Evolutionary conservation across 1,284 basidiomycete species (phyloP), one percentile per base, ranked within the genome.

Genomic region (Mycena citricolor): DNA sequence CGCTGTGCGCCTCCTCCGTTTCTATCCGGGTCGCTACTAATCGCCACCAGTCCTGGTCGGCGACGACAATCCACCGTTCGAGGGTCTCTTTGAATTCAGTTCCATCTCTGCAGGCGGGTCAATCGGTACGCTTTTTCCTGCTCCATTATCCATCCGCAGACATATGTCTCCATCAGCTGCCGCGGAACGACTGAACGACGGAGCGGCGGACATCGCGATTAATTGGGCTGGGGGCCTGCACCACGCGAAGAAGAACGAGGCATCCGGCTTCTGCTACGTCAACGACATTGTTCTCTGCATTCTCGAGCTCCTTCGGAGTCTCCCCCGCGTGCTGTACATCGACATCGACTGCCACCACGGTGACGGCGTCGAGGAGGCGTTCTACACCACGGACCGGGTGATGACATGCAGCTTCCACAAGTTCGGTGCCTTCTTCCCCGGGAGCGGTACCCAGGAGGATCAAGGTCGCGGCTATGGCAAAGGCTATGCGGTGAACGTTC

Each of bases 271-370:
- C 70, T 98, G 94, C 74, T 98, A 97, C 69, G 84, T 97, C 65
- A 98, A 99, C 67, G 94, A 95, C 64, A 97, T 95, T 61, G 91
- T 95, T 1, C 81, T 95, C 31, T 83, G 83, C 20, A 93, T 94
- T 32, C 76, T 97, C 30, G 93, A 97, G 66, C 80, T 97, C 11
- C 71, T 95, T 11, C 79, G 90, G 56, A 81, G 71, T 37, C 83
- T 81, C 59, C 81, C 90, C 0, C 87, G 97, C 44, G 94, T 99
- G 2, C 73, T 99, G 19, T 99, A 99, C 66, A 90, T 99, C 62
- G 95, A 99, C 66, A 95, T 99, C 45, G 95, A 99, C 66, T 93
- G 94, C 44, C 95, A 98, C 64, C 95, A 99, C 59, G 95, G 95
- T 6, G 97, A 99, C 61, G 97, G 95, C 14, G 95, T 99, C 25